These are phyloP conservation scores for Fusarium buxicola DNA, from an alignment of 2,329 filamentous ascomycete species.

Conservation along the genomic window DNA sequence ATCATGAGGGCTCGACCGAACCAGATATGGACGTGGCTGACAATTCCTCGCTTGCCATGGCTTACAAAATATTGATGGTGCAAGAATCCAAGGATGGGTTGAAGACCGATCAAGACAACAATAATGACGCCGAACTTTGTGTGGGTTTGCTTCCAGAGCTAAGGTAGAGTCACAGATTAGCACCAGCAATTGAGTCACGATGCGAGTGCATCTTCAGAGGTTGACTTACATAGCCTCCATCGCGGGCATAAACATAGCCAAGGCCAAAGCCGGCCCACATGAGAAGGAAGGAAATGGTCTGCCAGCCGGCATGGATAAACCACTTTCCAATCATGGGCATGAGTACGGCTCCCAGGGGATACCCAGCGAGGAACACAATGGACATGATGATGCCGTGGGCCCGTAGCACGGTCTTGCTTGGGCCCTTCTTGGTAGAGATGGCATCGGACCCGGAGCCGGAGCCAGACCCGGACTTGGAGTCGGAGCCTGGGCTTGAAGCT, in stretches of 20 bases:
- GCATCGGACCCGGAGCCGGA: conserved; percentile 22
- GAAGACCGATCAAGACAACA: conserved; percentile 64
- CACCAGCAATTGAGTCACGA: background rate
- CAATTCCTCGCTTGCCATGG: conserved; percentile 58
- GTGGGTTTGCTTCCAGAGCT: conserved; percentile 67
- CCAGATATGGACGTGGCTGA: conserved; percentile 72
- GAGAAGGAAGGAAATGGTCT: conserved; percentile 63
- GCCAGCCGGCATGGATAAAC: conserved; percentile 68
- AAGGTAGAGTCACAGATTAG: conserved; percentile 31
- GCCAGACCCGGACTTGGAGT: conserved; percentile 2
- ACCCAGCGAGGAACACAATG: conserved; percentile 67
- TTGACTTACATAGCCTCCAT: conserved; percentile 57
- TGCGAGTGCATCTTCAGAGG: conserved; percentile 11
- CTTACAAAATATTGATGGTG: conserved; percentile 68
- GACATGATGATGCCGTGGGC: conserved; percentile 72
- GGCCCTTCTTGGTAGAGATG: conserved; percentile 24
- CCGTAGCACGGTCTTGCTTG: conserved; percentile 48
- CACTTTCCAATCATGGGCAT: conserved; percentile 70
- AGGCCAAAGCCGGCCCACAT: conserved; percentile 72
- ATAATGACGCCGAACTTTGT: conserved; percentile 68
- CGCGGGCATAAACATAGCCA: conserved; percentile 61
- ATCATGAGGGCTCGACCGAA: conserved; percentile 69
- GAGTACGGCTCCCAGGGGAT: conserved; percentile 69
- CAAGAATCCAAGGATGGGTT: conserved; percentile 67
- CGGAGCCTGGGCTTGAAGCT: conserved; percentile 16